phyloP scores from a whole-genome alignment of 1,284 basidiomycete species.

The Volvariella surrecta region DNA sequence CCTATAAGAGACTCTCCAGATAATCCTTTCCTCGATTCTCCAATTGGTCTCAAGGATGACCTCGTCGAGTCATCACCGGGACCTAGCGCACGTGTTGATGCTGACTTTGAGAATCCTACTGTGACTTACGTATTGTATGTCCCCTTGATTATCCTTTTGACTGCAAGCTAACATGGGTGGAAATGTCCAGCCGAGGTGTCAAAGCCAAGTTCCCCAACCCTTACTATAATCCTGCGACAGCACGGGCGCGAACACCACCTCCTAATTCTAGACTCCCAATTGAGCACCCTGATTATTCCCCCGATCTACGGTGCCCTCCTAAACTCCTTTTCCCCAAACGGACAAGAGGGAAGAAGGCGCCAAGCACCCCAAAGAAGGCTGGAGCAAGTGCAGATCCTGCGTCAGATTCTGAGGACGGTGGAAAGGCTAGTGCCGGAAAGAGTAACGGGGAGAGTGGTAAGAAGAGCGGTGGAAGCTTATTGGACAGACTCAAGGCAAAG shows the following conservation, averaged over 20 bases:
- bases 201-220: slow-evolving; percentile 42
- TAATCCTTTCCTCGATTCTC: slow-evolving; percentile 28
- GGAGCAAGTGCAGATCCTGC: too few species aligned
- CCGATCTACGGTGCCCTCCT: slow-evolving; percentile 20
- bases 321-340: too few species aligned
- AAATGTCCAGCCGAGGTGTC: slow-evolving; percentile 39
- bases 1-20: slow-evolving; percentile 29
- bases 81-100: slow-evolving; percentile 8
- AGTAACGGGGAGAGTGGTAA: too few species aligned
- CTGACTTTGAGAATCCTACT: slow-evolving; percentile 34
- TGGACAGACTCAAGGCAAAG: too few species aligned
- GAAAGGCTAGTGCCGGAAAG: too few species aligned
- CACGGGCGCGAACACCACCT: slow-evolving; percentile 29
- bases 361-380: too few species aligned
- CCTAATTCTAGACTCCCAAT: slow-evolving; percentile 35
- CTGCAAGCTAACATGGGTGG: background rate
- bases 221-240: slow-evolving; percentile 31
- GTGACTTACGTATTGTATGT: slow-evolving; percentile 53
- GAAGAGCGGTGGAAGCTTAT: too few species aligned
- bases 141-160: slow-evolving; percentile 1
- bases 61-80: slow-evolving; percentile 14
- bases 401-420: too few species aligned
- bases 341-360: too few species aligned
- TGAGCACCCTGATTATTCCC: slow-evolving; percentile 44
- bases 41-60: slow-evolving; percentile 13